Conservation (phyloP, 345 rosid species). For the Linum lewisii region DNA sequence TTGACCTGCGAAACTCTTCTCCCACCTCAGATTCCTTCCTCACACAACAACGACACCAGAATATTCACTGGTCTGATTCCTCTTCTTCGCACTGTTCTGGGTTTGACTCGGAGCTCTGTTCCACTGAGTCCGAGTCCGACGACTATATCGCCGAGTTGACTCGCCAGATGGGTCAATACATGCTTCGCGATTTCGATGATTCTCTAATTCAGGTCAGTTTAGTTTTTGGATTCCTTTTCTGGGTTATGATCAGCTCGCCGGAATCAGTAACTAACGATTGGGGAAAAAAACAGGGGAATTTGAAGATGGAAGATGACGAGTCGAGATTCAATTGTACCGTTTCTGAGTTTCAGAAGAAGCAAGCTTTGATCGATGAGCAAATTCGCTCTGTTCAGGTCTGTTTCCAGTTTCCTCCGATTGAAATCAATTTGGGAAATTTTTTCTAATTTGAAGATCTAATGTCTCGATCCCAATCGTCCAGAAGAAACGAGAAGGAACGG, state of each 20-base stretch:
- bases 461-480: slow-evolving; percentile 32
- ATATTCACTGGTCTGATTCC: too few relatives aligned
- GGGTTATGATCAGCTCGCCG: slow-evolving; percentile 23
- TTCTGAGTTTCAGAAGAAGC: slow-evolving; percentile 32
- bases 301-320: slow-evolving; percentile 1
- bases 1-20: too few relatives aligned
- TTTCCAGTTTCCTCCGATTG: not conserved
- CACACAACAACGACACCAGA: too few relatives aligned
- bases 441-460: not conserved
- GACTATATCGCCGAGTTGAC: slow-evolving; percentile 62
- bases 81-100: too few relatives aligned
- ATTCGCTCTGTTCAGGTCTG: slow-evolving; percentile 46
- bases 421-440: too few relatives aligned
- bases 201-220: too few relatives aligned
- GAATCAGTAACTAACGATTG: too few relatives aligned
- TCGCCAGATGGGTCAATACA: slow-evolving; percentile 71
- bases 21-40: too few relatives aligned
- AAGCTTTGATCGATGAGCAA: slow-evolving; percentile 50
- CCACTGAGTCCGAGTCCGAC: slow-evolving; percentile 30
- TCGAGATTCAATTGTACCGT: slow-evolving; percentile 1
- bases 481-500: slow-evolving; percentile 28
- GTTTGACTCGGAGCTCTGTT: not conserved
- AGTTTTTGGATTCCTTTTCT: slow-evolving; percentile 32
- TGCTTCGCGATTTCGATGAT: slow-evolving; percentile 42
- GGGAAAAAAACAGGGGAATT: slow-evolving; percentile 23